Evolutionary conservation across 257 asterid genomes (phyloP).

Genomic region (Haberlea rhodopensis): DNA sequence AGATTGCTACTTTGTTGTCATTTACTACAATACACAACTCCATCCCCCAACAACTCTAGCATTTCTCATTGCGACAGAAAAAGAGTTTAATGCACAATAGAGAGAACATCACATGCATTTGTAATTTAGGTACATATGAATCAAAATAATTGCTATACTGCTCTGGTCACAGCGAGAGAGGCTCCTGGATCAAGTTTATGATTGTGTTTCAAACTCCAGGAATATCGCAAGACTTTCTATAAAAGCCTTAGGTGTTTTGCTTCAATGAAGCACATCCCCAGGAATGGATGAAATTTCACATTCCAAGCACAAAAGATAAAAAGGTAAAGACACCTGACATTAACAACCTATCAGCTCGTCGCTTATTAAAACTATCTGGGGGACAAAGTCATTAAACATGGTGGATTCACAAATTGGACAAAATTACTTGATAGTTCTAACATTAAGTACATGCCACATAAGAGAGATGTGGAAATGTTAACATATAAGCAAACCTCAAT

Average conservation of each 20-base stretch:
- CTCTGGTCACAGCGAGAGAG: not conserved
- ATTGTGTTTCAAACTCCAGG: not conserved
- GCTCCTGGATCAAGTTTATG: conserved; percentile 1
- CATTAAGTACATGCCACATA: conserved; percentile 12
- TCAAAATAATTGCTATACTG: not conserved
- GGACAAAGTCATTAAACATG: not conserved
- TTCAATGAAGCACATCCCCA: not conserved
- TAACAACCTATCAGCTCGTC: not conserved
- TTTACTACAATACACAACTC: not conserved
- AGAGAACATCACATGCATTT: not conserved
- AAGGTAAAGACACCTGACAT: not conserved
- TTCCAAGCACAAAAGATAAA: conserved; percentile 1
- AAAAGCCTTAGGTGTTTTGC: not conserved
- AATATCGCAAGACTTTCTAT: not conserved
- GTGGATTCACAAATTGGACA: not conserved
- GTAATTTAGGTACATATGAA: not conserved
- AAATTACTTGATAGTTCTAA: conserved; percentile 1
- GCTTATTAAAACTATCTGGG: conserved; percentile 3
- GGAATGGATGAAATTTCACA: not conserved
- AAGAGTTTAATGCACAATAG: not conserved
- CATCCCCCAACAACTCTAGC: not conserved
- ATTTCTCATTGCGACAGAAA: not conserved
- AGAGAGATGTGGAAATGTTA: conserved; percentile 13
- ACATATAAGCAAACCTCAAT: conserved; percentile 66
- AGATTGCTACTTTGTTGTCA: not conserved